Evolutionary conservation across 192 early-diverging fungal species (phyloP), one percentile per base, ranked within the genome.

Genomic region (Coemansia sp.): DNA sequence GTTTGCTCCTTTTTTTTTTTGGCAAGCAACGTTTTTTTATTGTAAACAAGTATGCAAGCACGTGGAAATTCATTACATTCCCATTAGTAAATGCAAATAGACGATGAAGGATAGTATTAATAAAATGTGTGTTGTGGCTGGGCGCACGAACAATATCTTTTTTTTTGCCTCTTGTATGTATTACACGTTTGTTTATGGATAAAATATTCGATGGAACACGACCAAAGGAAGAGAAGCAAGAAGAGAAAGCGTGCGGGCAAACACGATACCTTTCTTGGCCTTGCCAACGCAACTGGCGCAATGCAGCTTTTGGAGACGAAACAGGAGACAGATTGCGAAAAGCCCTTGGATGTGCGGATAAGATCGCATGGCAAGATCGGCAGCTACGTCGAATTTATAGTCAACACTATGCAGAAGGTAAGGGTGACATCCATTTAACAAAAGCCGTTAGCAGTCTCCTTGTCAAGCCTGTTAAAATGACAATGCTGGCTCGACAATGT

Each of bases 321-420:
- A 9, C 51, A 26, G 6, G 51, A 9, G 23, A 2, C 24, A 26
- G 2, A 10, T 10, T 24, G 51, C 51, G 51, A 53, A 24, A 24
- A 16, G 6, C 6, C 51, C 12, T 24, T 53, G 23, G 71, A 71
- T 41, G 48, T 77, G 62, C 74, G 72, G 71, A 77, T 83, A 73
- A 83, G 69, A 18, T 66, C 60, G 12, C 71, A 77, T 21, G 80
- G 80, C 64, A 83, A 77, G 41, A 83, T 77, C 24, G 41, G 45
- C 21, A 43, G 16, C 24, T 83, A 83, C 15, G 75, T 58, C 18
- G 45, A 55, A 6, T 67, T 65, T 43, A 69, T 83, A 12, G 62
- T 48, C 51, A 36, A n/a, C 5, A 23, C 20, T 10, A 12, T 82
- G 3, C 15, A 41, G 30, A 43, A 66, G 62, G 76, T 39, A 58